Base-by-base conservation (phyloP, 176 grass and related monocot species). In the Bromus sterilis region DNA sequence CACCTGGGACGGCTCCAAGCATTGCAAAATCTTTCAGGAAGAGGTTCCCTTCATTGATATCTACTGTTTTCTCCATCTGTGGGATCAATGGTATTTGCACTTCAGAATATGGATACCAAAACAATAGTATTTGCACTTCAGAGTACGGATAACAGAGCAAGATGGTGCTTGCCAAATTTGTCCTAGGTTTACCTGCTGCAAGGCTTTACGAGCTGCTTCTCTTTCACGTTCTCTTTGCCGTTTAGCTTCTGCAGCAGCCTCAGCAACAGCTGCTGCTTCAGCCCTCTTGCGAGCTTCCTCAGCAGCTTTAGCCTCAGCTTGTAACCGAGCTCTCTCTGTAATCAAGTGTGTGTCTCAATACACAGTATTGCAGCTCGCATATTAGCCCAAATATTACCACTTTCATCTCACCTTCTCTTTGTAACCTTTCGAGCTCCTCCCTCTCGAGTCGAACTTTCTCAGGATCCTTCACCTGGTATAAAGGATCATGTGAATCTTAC, bases 1-100 rank as follows among this genome's bases (percentile, higher is more conserved):
- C 88, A 74, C 87, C 83, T 60, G 87, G 76, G 70, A 84, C 80
- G 18, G 83, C 89, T 77, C 92, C 85, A 1, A 97, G 94, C 83
- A 97, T 92, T 87, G 95, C 96, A 51, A 95, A 89, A 81, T 94
- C 96, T 88, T 92, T 98, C 79, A 95, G 66, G 71, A 93, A 95
- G 67, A 80, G 78, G 82, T 81, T 91, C 8, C 91, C 93, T 86
- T 93, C 96, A 69, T 99, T 93, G 65, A 99, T 95, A 35, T 99
- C 96, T 66, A 93, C 93, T 4, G 91, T 95, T 87, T 93, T 95
- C 91, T 99, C 96, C 93, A 99, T 99, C 96, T 99, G 83, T 79
- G 51, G 74, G 28, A 79, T 49, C 31, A 86, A 58, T 15, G 23
- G 7, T 48, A 70, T 70, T 84, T 70, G 67, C 41, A 73, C 44